Evolutionary conservation across 768 basidiomycete genomes (phyloP).

Genomic region (Tylopilus sp.): DNA sequence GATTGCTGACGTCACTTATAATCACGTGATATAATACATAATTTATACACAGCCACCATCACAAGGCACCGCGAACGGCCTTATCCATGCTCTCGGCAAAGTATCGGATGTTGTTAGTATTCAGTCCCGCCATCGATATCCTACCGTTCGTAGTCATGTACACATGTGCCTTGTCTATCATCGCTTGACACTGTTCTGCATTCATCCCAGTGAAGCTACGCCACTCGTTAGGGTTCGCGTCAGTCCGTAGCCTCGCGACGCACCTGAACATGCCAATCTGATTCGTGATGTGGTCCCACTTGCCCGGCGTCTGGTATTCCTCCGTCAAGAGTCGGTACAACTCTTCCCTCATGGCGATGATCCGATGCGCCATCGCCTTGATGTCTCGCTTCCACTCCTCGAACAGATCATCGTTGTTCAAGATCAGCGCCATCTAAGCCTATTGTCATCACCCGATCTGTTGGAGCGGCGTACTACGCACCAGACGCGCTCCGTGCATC

Average conservation of each 20-base stretch:
- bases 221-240: constrained; percentile 9
- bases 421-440: constrained; percentile 68
- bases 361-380: constrained; percentile 69
- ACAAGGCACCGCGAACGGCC: constrained; percentile 52
- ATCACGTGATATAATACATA: neutral
- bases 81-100: constrained; percentile 70
- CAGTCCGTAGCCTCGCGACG: constrained; percentile 11
- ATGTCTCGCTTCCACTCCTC: constrained; percentile 91
- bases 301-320: constrained; percentile 82
- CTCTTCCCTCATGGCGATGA: constrained; percentile 87
- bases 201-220: constrained; percentile 82
- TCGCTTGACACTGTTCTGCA: constrained; percentile 56
- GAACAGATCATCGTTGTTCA: constrained; percentile 72
- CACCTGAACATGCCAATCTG: constrained; percentile 99
- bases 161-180: constrained; percentile 73
- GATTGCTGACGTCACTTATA: constrained; percentile 25
- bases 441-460: neutral
- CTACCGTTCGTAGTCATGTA: constrained; percentile 86
- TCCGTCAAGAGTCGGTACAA: constrained; percentile 65
- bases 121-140: constrained; percentile 94
- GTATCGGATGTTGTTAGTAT: constrained; percentile 71
- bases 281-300: constrained; percentile 92
- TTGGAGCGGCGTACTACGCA: constrained; percentile 34
- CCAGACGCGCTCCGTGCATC: constrained; percentile 84
- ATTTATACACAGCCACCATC: constrained; percentile 19